Conservation (phyloP, 2,329 filamentous ascomycete genomes). For the Penicillium decumbens region DNA sequence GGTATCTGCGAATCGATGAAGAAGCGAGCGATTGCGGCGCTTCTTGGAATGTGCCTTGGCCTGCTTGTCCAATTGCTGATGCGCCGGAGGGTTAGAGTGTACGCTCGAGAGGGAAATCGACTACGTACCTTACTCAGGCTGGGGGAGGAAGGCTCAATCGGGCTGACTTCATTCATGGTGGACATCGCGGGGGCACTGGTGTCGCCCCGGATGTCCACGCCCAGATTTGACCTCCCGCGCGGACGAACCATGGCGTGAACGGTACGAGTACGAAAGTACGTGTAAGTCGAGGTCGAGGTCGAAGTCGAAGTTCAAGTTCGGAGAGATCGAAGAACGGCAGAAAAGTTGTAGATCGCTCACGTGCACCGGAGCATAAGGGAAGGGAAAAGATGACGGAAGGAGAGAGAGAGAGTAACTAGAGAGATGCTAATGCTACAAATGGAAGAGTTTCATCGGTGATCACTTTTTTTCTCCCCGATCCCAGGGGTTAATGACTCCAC, state of each 20-base stretch:
- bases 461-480: neutral
- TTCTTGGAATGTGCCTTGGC: slow-evolving; percentile 41
- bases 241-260: slow-evolving; percentile 35
- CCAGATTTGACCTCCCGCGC: slow-evolving; percentile 43
- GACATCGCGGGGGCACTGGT: slow-evolving; percentile 46
- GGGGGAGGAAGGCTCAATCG: slow-evolving; percentile 28
- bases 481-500: neutral
- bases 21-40: slow-evolving; percentile 41
- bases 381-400: neutral
- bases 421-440: neutral
- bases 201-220: slow-evolving; percentile 46
- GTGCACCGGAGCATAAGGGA: neutral
- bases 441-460: neutral
- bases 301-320: neutral
- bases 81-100: neutral
- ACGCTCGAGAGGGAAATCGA: slow-evolving; percentile 9
- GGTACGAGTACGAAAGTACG: neutral
- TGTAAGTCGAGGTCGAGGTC: neutral
- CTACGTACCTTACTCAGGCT: slow-evolving; percentile 30
- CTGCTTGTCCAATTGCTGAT: slow-evolving; percentile 27
- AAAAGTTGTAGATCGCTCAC: slow-evolving; percentile 1
- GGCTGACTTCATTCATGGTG: slow-evolving; percentile 40
- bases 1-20: slow-evolving; percentile 42
- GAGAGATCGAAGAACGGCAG: neutral
- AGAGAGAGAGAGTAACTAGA: neutral